These are phyloP conservation scores for Petunia axillaris DNA, from an alignment of 257 asterid species.

Conservation along the genomic window DNA sequence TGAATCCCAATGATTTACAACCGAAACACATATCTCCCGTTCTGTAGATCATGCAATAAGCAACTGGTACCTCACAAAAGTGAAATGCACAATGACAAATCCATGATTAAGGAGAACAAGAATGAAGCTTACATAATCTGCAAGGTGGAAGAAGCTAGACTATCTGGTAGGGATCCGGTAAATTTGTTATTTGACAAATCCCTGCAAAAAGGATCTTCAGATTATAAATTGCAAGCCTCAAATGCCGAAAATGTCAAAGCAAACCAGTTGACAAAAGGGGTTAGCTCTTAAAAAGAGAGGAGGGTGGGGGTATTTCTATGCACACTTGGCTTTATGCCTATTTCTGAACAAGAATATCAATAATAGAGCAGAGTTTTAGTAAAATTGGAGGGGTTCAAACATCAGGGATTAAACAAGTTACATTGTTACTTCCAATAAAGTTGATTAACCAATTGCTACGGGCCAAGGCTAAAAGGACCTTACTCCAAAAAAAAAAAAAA, in stretches of 20 bases:
- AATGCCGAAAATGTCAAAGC: not conserved
- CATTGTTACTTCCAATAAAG: not conserved
- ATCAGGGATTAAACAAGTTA: not conserved
- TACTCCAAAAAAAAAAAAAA: not conserved
- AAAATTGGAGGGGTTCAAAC: not conserved
- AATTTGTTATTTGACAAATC: slow-evolving; percentile 82
- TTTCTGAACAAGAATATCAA: not conserved
- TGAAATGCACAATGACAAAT: not conserved
- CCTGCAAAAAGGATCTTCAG: slow-evolving; percentile 55
- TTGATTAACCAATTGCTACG: not conserved
- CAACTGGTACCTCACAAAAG: not conserved
- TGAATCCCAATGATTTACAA: not conserved
- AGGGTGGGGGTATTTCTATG: not conserved
- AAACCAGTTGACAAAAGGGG: not conserved
- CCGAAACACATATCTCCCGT: not conserved
- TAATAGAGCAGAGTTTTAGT: not conserved
- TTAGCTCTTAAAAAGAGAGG: not conserved
- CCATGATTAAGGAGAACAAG: not conserved
- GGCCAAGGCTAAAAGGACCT: not conserved
- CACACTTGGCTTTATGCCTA: not conserved
- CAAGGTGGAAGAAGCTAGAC: slow-evolving; percentile 71
- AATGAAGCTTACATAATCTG: slow-evolving; percentile 77
- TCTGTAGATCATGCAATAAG: not conserved
- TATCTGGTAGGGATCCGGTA: slow-evolving; percentile 78
- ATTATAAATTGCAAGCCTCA: slow-evolving; percentile 8